A percentile compares a stretch with the other conserved stretches of the same genome.
Evolutionary conservation across 441 rosid species (phyloP).

Genomic region (Gossypium schwendimanii): DNA sequence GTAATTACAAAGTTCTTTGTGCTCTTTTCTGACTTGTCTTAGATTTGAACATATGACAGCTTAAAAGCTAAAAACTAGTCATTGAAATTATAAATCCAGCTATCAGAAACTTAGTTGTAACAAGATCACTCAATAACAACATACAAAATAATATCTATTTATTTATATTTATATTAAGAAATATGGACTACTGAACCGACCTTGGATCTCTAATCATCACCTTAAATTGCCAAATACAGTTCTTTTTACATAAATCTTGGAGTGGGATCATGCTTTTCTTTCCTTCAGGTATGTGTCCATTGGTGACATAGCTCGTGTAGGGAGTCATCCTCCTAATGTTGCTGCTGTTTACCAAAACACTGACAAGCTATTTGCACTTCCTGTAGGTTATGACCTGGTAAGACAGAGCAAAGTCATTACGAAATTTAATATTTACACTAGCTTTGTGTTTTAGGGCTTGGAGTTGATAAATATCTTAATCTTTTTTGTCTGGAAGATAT

Average conservation of each 20-base stretch:
- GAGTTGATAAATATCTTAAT: neutral
- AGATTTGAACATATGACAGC: neutral
- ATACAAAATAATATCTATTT: neutral
- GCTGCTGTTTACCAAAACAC: conserved; percentile 71
- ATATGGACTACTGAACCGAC: neutral
- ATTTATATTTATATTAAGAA: neutral
- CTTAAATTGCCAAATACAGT: neutral
- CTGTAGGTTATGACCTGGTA: conserved; percentile 91
- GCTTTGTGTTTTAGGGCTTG: neutral
- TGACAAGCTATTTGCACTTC: conserved; percentile 51
- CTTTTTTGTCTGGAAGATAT: neutral
- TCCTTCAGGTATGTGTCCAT: conserved; percentile 63
- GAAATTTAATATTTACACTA: neutral
- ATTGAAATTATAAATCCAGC: neutral
- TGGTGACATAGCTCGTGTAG: conserved; percentile 84
- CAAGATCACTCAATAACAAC: neutral
- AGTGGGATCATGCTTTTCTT: neutral
- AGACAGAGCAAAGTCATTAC: conserved; percentile 17
- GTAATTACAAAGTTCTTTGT: conserved; percentile 34
- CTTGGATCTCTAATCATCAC: neutral
- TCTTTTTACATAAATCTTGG: neutral
- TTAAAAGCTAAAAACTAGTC: neutral
- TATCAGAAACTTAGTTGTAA: neutral
- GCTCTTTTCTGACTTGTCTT: neutral
- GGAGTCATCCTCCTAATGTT: conserved; percentile 81